Evolutionary conservation across 352 stramenopile species (phyloP).

Genomic region (Pythium dissimile): DNA sequence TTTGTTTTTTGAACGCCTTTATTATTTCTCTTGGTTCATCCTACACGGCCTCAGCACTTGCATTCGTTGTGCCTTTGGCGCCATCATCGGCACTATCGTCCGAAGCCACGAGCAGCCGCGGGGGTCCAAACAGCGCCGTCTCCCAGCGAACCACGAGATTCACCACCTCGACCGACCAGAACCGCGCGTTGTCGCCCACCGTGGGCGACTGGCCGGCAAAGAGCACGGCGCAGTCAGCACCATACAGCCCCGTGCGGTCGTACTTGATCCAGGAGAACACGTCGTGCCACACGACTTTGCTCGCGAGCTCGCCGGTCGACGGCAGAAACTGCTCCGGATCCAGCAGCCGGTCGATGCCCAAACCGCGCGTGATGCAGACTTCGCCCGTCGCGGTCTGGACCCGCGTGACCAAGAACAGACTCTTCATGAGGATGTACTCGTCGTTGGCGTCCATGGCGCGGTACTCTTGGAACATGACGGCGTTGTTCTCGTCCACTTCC

Average conservation of each 20-base stretch:
- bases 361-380: slow-evolving; percentile 25
- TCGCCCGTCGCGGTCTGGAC: slow-evolving; percentile 4
- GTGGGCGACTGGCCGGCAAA: slow-evolving; percentile 34
- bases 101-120: neutral
- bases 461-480: slow-evolving; percentile 29
- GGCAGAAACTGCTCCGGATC: slow-evolving; percentile 24
- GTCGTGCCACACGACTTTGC: slow-evolving; percentile 25
- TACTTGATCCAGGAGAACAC: slow-evolving; percentile 31
- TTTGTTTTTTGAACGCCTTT: neutral
- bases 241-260: slow-evolving; percentile 24
- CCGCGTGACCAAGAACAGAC: slow-evolving; percentile 17
- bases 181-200: slow-evolving; percentile 33
- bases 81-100: neutral
- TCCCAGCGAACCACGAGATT: slow-evolving; percentile 42
- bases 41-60: no score
- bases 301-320: neutral
- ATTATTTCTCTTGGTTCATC: neutral
- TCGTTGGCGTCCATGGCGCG: slow-evolving; percentile 23
- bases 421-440: slow-evolving; percentile 26
- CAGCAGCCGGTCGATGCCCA: slow-evolving; percentile 30
- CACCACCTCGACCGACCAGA: slow-evolving; percentile 43
- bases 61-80: no score
- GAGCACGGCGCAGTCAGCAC: slow-evolving; percentile 28
- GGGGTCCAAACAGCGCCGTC: slow-evolving; percentile 28
- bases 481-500: slow-evolving; percentile 29